A percentile compares a stretch with the other conserved stretches of the same genome.
These are phyloP conservation scores for Lycium barbarum DNA, from an alignment of 257 asterid genomes.

Conservation along the genomic window DNA sequence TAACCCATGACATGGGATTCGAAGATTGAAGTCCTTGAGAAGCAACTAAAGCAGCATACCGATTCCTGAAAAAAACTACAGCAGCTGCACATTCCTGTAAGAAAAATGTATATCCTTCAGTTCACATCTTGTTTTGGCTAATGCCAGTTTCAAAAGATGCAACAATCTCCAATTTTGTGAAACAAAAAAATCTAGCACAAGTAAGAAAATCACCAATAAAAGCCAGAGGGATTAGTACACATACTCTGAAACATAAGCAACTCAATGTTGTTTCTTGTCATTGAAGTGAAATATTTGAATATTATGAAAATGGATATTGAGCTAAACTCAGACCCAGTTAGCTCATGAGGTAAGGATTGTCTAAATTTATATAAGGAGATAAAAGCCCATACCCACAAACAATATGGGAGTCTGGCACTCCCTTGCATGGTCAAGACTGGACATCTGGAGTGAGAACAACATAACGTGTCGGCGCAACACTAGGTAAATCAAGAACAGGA, in stretches of 20 bases:
- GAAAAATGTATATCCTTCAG: slow-evolving; percentile 28
- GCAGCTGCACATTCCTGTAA: slow-evolving; percentile 89
- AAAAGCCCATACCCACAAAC: neutral
- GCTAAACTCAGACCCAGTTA: neutral
- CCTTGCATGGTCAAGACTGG: neutral
- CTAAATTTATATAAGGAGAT: neutral
- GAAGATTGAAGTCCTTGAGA: slow-evolving; percentile 74
- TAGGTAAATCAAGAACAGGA: slow-evolving; percentile 1
- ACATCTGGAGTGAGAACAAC: neutral
- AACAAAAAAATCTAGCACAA: neutral
- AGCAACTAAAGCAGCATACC: slow-evolving; percentile 89
- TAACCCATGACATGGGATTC: slow-evolving; percentile 83
- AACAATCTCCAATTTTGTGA: neutral
- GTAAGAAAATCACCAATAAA: slow-evolving; percentile 16
- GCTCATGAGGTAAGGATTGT: slow-evolving; percentile 2
- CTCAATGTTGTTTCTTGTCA: slow-evolving; percentile 20
- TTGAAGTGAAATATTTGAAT: slow-evolving; percentile 24
- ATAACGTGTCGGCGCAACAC: neutral
- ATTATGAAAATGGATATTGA: neutral
- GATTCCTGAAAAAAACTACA: slow-evolving; percentile 84
- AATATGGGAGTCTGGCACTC: slow-evolving; percentile 18
- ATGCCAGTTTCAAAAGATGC: neutral
- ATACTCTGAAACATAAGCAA: neutral
- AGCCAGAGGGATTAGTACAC: neutral
- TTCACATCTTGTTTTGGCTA: slow-evolving; percentile 16